Conservation (phyloP, 2,329 filamentous ascomycete species). For the Arachnomyces sp. region DNA sequence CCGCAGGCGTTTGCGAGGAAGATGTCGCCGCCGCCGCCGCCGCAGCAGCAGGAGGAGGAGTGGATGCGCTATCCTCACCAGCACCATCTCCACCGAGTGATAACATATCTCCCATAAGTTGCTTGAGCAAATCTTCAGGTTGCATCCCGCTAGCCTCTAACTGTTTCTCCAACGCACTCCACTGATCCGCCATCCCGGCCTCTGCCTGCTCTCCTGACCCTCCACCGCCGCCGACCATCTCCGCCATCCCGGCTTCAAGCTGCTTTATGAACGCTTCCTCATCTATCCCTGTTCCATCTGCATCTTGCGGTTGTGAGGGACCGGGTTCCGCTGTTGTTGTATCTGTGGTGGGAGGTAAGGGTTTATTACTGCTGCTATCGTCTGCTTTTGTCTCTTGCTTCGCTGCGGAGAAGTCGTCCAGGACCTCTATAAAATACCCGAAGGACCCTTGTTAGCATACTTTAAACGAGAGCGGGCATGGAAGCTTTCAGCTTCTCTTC, state of each 20-base stretch:
- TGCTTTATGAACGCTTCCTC: conserved; percentile 63
- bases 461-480: too few relatives aligned
- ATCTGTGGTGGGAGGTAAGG: conserved; percentile 16
- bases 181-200: conserved; percentile 23
- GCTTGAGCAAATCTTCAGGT: conserved; percentile 28
- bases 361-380: conserved; percentile 25
- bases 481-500: neutral
- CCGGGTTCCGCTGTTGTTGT: conserved; percentile 21
- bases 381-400: conserved; percentile 27
- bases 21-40: conserved; percentile 9
- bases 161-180: conserved; percentile 29
- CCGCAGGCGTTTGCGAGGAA: conserved; percentile 11
- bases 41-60: conserved; percentile 18
- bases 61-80: conserved; percentile 9
- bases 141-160: conserved; percentile 28
- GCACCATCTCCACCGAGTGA: conserved; percentile 12
- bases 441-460: too few relatives aligned
- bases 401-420: conserved; percentile 77
- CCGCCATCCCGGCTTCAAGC: conserved; percentile 84
- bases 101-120: conserved; percentile 29
- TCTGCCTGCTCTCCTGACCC: conserved; percentile 21
- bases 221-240: conserved; percentile 60
- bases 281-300: conserved; percentile 19
- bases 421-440: conserved; percentile 57
- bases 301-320: conserved; percentile 15